Percentiles rank a stretch among this genome's conserved stretches.
phyloP scores from a whole-genome alignment of 495 filamentous ascomycete species.

The Durotheca rogersii region DNA sequence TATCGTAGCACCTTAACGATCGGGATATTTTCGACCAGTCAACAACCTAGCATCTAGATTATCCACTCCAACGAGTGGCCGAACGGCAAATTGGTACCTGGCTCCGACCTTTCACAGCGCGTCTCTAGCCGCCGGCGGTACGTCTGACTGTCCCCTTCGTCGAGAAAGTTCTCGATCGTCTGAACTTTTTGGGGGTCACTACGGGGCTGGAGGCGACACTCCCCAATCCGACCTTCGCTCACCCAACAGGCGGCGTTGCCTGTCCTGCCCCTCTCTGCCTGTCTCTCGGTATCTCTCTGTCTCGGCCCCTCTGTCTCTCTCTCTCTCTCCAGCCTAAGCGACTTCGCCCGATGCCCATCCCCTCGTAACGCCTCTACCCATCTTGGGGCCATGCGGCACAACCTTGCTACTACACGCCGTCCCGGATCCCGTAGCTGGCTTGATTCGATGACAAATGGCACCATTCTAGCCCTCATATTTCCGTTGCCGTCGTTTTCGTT shows the following conservation, averaged over 20 bases:
- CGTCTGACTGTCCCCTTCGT: conserved; percentile 31
- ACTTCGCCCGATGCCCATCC: conserved; percentile 26
- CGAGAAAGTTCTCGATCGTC: conserved; percentile 35
- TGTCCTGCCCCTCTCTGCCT: too few relatives aligned
- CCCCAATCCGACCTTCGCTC: conserved; percentile 8
- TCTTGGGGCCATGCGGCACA: conserved; percentile 31
- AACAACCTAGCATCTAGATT: conserved; percentile 31
- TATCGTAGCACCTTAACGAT: conserved; percentile 39
- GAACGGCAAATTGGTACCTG: conserved; percentile 36
- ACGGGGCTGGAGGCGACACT: conserved; percentile 17
- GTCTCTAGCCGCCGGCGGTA: conserved; percentile 45
- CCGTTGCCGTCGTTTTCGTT: conserved; percentile 18
- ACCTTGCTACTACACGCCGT: conserved; percentile 21
- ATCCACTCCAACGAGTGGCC: conserved; percentile 40
- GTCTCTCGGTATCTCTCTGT: too few relatives aligned
- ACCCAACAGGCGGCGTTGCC: conserved; percentile 19
- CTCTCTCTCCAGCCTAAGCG: conserved; percentile 5
- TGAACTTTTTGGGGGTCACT: conserved; percentile 22
- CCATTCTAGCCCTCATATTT: conserved; percentile 5
- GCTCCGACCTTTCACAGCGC: conserved; percentile 45
- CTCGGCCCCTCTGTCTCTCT: too few relatives aligned
- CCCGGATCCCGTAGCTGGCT: conserved; percentile 5
- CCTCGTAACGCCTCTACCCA: too few relatives aligned
- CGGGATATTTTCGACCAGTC: conserved; percentile 39
- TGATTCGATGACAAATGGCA: conserved; percentile 24